phyloP scores from a whole-genome alignment of 768 basidiomycete species.

The Kwoniella sp. region DNA sequence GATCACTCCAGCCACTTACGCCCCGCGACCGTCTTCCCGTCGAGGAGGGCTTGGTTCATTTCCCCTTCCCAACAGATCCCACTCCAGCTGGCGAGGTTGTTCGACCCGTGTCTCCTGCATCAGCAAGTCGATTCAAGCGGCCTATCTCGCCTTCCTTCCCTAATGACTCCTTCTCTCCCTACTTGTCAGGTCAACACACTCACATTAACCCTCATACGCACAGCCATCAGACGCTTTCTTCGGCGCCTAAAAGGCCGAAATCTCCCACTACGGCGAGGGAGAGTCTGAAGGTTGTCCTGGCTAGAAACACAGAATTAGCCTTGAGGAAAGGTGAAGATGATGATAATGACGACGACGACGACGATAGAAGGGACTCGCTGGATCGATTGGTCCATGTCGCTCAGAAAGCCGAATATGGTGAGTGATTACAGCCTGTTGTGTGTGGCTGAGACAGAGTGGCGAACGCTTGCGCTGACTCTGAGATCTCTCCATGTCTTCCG shows the following conservation, averaged over 20 bases:
- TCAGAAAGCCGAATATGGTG: slow-evolving; percentile 13
- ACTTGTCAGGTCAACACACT: background rate
- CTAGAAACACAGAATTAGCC: background rate
- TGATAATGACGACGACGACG: background rate
- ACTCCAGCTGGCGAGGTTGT: background rate
- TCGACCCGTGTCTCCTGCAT: background rate
- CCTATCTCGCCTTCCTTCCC: slow-evolving; percentile 16
- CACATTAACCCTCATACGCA: background rate
- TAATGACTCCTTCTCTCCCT: background rate
- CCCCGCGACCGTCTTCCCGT: background rate
- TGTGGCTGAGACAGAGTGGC: too few relatives aligned
- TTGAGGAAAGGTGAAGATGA: background rate
- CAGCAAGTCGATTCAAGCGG: slow-evolving; percentile 7
- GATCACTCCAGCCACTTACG: background rate
- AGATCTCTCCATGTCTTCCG: background rate
- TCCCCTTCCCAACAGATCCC: background rate
- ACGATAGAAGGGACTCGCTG: slow-evolving; percentile 1
- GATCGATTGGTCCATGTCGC: slow-evolving; percentile 11
- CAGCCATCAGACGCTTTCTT: slow-evolving; percentile 13
- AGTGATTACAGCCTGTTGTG: background rate
- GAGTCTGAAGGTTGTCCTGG: slow-evolving; percentile 7
- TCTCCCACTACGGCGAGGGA: slow-evolving; percentile 15
- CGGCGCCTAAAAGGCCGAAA: slow-evolving; percentile 12
- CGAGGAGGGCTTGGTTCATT: background rate
- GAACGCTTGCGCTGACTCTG: too few relatives aligned